Base-by-base conservation (phyloP, 192 early-diverging fungal species). In the Chytriomyces confervae region DNA sequence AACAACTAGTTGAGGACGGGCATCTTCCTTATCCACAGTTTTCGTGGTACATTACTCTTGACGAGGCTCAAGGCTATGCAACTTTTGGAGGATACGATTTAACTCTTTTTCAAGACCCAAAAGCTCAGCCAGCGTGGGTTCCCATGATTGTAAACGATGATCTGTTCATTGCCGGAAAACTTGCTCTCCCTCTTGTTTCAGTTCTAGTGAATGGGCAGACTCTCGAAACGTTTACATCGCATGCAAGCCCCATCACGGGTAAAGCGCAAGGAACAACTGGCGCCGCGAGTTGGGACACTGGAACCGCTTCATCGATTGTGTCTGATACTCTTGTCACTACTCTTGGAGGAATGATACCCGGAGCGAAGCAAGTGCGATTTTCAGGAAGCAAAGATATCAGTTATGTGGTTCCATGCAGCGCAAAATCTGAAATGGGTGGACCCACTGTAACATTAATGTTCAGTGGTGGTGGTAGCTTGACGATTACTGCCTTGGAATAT, bases 71-170 rank as follows among this genome's bases (percentile, higher is more conserved):
- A 24, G 81, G 81, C 48, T 75, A 57, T 5, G 60, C 81, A 10
- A 77, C 74, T 16, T 69, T 86, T n/a, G 85, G 85, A 6, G 85
- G 82, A 66, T 69, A 84, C 44, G 85, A 86, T 63, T 46, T 48
- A 10, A 57, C 78, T 20, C 70, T 84, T 11, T 76, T 78, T 64
- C 43, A 11, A n/a, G 44, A 72, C 53, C 48, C 48, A 10, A 27
- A 29, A 2, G 82, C 76, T 6, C 47, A 16, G 13, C 24, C 80
- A n/a, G 36, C 60, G 5, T 83, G 75, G 73, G 29, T 82, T 36
- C 62, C 68, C 47, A 66, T 83, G 5, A 60, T 66, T 45, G 45
- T 62, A 8, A 24, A 48, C 7, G 36, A 47, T 20, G 43, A 69
- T 36, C 46, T 70, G 6, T 16, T 29, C 13, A 43, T 18, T 36